Conservation (phyloP, 345 rosid species). For the Erodium maritimum region DNA sequence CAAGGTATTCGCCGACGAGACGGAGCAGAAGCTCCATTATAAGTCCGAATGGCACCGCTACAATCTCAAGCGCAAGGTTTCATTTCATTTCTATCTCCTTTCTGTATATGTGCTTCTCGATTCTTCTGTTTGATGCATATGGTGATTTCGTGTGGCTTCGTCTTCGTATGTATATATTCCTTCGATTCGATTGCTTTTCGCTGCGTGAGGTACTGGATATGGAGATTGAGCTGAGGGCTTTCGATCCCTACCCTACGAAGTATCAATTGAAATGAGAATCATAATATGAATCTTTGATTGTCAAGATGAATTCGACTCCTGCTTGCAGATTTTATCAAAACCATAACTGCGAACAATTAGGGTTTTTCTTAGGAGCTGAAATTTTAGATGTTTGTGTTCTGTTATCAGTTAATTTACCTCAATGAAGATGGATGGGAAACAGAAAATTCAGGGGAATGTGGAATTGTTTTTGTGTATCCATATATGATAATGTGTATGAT, state of each 20-base stretch:
- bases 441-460: too few species aligned
- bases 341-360: background rate
- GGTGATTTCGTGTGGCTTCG: too few species aligned
- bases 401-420: too few species aligned
- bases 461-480: too few species aligned
- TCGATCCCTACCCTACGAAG: too few species aligned
- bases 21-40: conserved; percentile 75
- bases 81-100: background rate
- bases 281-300: background rate
- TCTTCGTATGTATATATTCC: too few species aligned
- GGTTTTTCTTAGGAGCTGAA: background rate
- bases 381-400: background rate
- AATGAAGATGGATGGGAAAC: too few species aligned
- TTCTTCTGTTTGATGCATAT: too few species aligned
- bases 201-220: background rate
- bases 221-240: background rate
- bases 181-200: background rate
- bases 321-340: background rate
- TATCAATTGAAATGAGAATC: too few species aligned
- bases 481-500: too few species aligned
- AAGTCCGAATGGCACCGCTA: conserved; percentile 99
- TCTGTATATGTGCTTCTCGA: too few species aligned
- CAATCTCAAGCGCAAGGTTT: conserved; percentile 95
- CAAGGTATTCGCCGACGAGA: conserved; percentile 63
- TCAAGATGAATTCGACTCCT: background rate